phyloP scores from a whole-genome alignment of 208 protist genomes.

The Leishmania gerbilli region DNA sequence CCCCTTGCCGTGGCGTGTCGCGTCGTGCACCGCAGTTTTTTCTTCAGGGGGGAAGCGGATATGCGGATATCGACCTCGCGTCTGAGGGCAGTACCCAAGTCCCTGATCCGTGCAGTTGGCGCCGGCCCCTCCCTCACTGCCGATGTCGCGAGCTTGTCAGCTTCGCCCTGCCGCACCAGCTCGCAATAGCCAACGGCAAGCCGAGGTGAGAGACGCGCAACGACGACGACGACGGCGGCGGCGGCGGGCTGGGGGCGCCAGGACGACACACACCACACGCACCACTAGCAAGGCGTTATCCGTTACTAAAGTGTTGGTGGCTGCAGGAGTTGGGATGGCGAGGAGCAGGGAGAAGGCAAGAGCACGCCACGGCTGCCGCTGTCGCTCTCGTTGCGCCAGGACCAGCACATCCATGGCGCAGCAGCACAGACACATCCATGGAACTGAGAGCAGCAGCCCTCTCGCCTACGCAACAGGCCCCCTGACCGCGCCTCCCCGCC shows the following conservation, averaged over 20 bases:
- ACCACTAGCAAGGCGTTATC: background rate
- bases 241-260: background rate
- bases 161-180: no score
- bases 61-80: background rate
- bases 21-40: no score
- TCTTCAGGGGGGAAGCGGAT: background rate
- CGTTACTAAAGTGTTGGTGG: no score
- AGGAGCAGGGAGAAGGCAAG: background rate
- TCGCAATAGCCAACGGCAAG: background rate
- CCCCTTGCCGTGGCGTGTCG: no score
- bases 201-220: background rate
- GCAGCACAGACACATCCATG: no score
- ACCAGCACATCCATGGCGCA: no score
- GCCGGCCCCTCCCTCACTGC: background rate
- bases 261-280: background rate
- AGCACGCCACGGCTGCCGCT: background rate
- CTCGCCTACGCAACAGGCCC: background rate
- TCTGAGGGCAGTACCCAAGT: background rate
- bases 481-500: no score
- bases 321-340: background rate
- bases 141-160: background rate
- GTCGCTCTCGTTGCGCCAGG: background rate
- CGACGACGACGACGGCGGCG: no score
- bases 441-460: background rate
- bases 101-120: no score